Evolutionary conservation across 1,284 basidiomycete species (phyloP), one percentile per base, ranked within the genome.

Genomic region (Heterobasidion irregulare): DNA sequence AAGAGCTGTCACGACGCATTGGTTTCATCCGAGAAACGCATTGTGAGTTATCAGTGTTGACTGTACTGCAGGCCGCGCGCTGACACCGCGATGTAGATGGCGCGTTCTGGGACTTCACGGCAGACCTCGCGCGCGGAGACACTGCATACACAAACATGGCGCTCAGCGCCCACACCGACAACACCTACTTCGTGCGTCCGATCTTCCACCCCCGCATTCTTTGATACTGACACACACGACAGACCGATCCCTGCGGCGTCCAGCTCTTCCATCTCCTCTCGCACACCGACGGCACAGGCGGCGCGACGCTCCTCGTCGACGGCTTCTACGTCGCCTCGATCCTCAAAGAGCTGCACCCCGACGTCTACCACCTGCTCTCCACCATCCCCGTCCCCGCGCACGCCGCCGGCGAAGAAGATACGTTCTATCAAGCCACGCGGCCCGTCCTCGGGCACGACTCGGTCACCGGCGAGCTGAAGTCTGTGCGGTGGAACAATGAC

Each of bases 21-120:
- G 86, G 84, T 0, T 92, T 91, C 65, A 95, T 98, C 56, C 83
- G 95, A 48, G 86, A 96, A 68, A 98, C 96, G 0, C 95, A 98
- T 66, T 98, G 94, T 88, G 78, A 69, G 2, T 45, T 7, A 18
- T 34, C 19, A 7, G 26, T 5, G 38, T 5, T 41, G 38, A 7
- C 38, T 41, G 10, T 3, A 12, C n/a, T 8, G n/a, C 38, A 41
- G 38, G 10, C 34, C 7, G 26, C 36, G 43, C 18, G 15, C 15
- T 19, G 9, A n/a, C 8, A 44, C 15, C 12, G n/a, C 46, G 47
- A 12, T 34, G 55, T 19, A 94, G 91, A 95, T 63, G 93, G 92
- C 36, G 84, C 85, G 51, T 96, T 98, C 70, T 99, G 96, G 95
- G 93, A 98, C 65, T 97, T 99, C 65, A 98, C 94, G 0, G 86